phyloP scores from a whole-genome alignment of 768 basidiomycete genomes.

The Dictyophora rubrovolvata region DNA sequence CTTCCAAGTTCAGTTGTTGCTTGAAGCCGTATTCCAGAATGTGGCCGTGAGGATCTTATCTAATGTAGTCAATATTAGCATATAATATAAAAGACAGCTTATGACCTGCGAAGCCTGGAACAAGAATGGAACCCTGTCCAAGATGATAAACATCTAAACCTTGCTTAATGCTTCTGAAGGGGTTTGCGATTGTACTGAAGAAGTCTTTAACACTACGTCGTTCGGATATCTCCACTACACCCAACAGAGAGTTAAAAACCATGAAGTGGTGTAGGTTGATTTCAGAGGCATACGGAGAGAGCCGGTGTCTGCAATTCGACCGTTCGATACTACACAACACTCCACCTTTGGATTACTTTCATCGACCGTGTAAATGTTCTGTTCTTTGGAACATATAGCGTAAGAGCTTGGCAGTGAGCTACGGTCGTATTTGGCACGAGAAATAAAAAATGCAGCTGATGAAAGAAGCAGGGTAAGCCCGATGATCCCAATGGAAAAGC shows the following conservation, averaged over 20 bases:
- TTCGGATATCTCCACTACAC: slow-evolving; percentile 12
- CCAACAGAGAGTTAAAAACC: not conserved
- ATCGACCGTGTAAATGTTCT: slow-evolving; percentile 65
- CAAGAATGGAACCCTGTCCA: slow-evolving; percentile 42
- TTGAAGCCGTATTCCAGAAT: slow-evolving; percentile 65
- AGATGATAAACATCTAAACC: slow-evolving; percentile 37
- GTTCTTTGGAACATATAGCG: slow-evolving; percentile 42
- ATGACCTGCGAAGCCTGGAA: slow-evolving; percentile 67
- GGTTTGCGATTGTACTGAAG: slow-evolving; percentile 8
- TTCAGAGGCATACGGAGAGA: slow-evolving; percentile 35
- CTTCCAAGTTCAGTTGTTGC: slow-evolving; percentile 50
- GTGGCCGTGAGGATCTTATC: slow-evolving; percentile 71
- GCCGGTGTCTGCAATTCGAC: slow-evolving; percentile 39
- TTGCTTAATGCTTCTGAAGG: slow-evolving; percentile 13
- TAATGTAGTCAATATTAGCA: not conserved
- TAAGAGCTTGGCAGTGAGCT: slow-evolving; percentile 26
- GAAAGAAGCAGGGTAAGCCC: not conserved
- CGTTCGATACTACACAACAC: slow-evolving; percentile 45
- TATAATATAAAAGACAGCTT: not conserved
- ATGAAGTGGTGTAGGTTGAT: not conserved
- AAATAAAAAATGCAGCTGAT: not conserved
- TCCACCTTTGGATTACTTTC: slow-evolving; percentile 38
- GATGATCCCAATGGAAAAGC: not conserved
- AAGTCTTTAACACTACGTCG: slow-evolving; percentile 18
- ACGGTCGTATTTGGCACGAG: not conserved